Evolutionary conservation across 202 grass and related monocot species (phyloP).

Genomic region (Alloteropsis angusta): DNA sequence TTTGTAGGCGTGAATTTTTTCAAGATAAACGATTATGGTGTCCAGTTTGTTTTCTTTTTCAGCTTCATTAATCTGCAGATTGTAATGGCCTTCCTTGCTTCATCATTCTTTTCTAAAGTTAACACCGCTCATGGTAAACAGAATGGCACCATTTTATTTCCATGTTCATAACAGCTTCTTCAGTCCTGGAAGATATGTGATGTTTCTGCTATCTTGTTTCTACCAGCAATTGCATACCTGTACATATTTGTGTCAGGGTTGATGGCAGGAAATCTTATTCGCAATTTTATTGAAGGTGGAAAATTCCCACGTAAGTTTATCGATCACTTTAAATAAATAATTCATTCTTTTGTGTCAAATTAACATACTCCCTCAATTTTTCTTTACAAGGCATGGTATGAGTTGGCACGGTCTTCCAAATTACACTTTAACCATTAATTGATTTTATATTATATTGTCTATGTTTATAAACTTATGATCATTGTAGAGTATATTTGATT

Average conservation of each 20-base stretch:
- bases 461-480: too few relatives aligned
- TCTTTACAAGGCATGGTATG: too few relatives aligned
- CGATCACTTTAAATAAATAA: not conserved
- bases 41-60: constrained; percentile 67
- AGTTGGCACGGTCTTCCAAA: too few relatives aligned
- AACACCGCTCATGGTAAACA: constrained; percentile 50
- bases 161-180: not conserved
- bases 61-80: constrained; percentile 60
- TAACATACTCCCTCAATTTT: too few relatives aligned
- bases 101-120: constrained; percentile 56
- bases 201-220: constrained; percentile 8
- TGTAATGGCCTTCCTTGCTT: constrained; percentile 46
- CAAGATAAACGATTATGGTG: constrained; percentile 43
- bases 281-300: constrained; percentile 45
- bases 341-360: not conserved
- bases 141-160: not conserved
- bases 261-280: constrained; percentile 41
- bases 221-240: constrained; percentile 48
- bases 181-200: constrained; percentile 17
- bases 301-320: constrained; percentile 54
- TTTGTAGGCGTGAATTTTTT: constrained; percentile 47
- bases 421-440: too few relatives aligned
- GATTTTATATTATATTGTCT: too few relatives aligned
- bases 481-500: too few relatives aligned
- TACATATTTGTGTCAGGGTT: constrained; percentile 53